Evolutionary conservation across 2,329 filamentous ascomycete species (phyloP), one percentile per base, ranked within the genome.

Genomic region (Hypomyces perniciosus): DNA sequence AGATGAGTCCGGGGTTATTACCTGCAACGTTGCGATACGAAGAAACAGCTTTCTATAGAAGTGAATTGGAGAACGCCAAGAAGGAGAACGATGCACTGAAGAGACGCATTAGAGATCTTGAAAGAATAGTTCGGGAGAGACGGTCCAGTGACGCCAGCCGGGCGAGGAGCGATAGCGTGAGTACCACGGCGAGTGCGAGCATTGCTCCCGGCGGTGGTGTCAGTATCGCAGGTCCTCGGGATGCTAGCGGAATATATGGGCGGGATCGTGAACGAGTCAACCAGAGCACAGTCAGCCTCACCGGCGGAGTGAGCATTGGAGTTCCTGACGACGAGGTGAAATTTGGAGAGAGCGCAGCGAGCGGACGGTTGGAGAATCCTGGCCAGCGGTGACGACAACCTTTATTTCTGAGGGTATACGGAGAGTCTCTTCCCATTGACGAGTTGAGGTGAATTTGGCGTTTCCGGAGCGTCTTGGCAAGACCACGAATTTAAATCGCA

Each of bases 21-120:
- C 75, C 77, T 2, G 79, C 75, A 2, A 84, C 81, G 0, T 65
- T 73, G 8, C 75, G 82, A 9, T 84, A 83, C 61, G 83, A 85
- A 57, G 83, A 86, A 64, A 79, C 79, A 1, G 77, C 76, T 0
- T 77, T 75, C 53, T 81, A 80, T 58, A 72, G 81, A 4, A 71
- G 75, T 35, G 83, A 86, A 61, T 69, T 86, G 0, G 83, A 86
- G 27, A 68, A 60, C 5, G 78, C 80, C 37, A 85, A 83, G 67
- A 72, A 75, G 43, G 83, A 86, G 66, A 86, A 86, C 53, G 83
- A 86, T 47, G 63, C 66, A 0, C 66, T 86, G 42, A 83, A 82
- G 69, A 72, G 75, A 49, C 74, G 79, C 10, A 78, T 86, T 52
- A 74, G 80, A 42, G 83, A 86, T 40, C 66, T 86, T 8, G 83